Percentiles rank a stretch among this genome's conserved stretches.
Evolutionary conservation across 2,329 filamentous ascomycete genomes (phyloP).

Genomic region (Penicillium sp.): DNA sequence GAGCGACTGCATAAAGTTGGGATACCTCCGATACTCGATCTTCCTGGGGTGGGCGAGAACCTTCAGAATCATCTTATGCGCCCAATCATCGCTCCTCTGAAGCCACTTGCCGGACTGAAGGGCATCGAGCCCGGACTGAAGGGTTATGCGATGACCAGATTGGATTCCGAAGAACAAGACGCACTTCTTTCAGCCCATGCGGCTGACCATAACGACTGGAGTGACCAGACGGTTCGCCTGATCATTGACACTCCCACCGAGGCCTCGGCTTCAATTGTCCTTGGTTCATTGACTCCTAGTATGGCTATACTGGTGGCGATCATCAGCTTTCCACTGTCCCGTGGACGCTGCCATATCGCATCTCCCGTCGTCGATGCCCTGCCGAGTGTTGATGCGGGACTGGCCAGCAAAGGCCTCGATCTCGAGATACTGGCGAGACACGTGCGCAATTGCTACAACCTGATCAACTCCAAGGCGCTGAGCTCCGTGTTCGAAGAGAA

Average conservation of each 20-base stretch:
- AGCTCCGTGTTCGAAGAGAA: slow-evolving; percentile 8
- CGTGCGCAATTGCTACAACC: slow-evolving; percentile 7
- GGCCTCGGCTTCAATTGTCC: slow-evolving; percentile 8
- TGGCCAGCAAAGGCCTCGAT: slow-evolving; percentile 15
- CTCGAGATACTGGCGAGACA: slow-evolving; percentile 19
- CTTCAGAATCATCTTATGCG: slow-evolving; percentile 33
- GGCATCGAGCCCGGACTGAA: slow-evolving; percentile 12
- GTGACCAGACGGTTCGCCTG: slow-evolving; percentile 4
- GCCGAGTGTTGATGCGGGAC: slow-evolving; percentile 10
- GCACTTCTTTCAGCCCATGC: not conserved
- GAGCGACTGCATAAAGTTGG: slow-evolving; percentile 39
- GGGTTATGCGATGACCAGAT: slow-evolving; percentile 3
- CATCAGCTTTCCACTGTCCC: slow-evolving; percentile 17
- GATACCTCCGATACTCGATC: slow-evolving; percentile 48
- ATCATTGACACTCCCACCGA: slow-evolving; percentile 14
- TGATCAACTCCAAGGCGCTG: not conserved
- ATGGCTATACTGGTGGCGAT: slow-evolving; percentile 12
- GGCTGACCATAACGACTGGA: not conserved
- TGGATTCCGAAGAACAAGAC: slow-evolving; percentile 10
- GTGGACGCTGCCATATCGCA: slow-evolving; percentile 15
- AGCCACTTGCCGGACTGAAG: slow-evolving; percentile 1
- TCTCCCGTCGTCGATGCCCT: slow-evolving; percentile 1
- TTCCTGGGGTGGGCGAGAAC: slow-evolving; percentile 52
- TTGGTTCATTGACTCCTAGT: slow-evolving; percentile 1
- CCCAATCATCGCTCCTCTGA: slow-evolving; percentile 14